phyloP scores from a whole-genome alignment of 2,329 filamentous ascomycete genomes.

The Paecilomyces formosus region DNA sequence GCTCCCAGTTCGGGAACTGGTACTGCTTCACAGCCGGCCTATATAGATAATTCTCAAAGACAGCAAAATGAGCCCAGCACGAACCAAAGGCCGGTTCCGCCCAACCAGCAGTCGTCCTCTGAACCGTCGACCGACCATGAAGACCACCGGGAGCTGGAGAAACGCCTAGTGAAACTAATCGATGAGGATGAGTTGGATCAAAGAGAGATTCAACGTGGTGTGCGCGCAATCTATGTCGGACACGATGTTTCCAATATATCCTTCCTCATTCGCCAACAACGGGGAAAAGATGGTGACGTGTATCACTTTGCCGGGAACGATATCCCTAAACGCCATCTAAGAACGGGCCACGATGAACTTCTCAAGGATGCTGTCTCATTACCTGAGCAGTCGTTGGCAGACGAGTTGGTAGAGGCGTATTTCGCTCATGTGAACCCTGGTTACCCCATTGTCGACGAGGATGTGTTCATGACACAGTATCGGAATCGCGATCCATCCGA shows the following conservation, averaged over 20 bases:
- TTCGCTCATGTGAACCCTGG: constrained; percentile 45
- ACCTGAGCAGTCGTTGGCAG: constrained; percentile 41
- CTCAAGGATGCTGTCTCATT: constrained; percentile 44
- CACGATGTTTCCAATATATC: constrained; percentile 51
- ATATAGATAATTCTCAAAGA: not conserved
- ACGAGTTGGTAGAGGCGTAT: constrained; percentile 45
- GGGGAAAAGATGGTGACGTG: constrained; percentile 34
- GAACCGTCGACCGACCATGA: constrained; percentile 30
- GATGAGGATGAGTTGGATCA: constrained; percentile 40
- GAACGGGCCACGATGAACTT: constrained; percentile 38
- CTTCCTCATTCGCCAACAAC: constrained; percentile 46
- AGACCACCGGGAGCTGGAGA: constrained; percentile 34
- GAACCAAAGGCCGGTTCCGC: constrained; percentile 13
- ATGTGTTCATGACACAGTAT: constrained; percentile 46
- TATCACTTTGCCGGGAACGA: constrained; percentile 39
- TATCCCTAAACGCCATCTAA: constrained; percentile 35
- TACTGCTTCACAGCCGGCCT: not conserved
- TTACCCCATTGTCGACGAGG: constrained; percentile 47
- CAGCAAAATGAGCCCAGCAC: constrained; percentile 4
- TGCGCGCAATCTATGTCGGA: constrained; percentile 48
- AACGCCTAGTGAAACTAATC: constrained; percentile 45
- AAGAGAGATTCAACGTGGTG: constrained; percentile 41
- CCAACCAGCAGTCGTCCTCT: constrained; percentile 15
- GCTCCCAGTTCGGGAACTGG: constrained; percentile 2
- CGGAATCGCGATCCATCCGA: constrained; percentile 37